Evolutionary conservation across 345 rosid species (phyloP).

Genomic region (Eucalyptus globulus): DNA sequence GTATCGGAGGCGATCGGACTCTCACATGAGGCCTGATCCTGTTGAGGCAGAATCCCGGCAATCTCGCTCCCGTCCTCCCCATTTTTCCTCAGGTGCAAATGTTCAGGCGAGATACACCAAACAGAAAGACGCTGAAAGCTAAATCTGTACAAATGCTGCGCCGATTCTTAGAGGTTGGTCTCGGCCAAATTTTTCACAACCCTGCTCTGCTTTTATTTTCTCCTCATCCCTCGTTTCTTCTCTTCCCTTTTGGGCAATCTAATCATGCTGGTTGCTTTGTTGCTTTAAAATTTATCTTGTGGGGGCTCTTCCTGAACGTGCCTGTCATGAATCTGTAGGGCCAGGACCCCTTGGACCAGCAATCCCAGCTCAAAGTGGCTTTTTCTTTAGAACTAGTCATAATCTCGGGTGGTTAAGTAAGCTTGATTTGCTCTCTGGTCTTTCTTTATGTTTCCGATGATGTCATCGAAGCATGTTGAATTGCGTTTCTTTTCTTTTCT

Average conservation of each 20-base stretch:
- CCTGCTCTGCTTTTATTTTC: background rate
- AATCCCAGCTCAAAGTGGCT: background rate
- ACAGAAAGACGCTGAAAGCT: constrained; percentile 3
- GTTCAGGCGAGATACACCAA: background rate
- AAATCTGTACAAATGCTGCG: background rate
- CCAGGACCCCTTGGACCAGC: background rate
- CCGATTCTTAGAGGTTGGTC: constrained; percentile 7
- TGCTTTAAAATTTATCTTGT: constrained; percentile 4
- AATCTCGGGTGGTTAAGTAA: background rate
- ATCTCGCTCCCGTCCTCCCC: constrained; percentile 42
- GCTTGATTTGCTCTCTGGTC: background rate
- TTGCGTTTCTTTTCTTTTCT: background rate
- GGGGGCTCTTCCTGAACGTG: constrained; percentile 42
- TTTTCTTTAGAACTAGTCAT: background rate
- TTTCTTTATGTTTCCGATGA: background rate
- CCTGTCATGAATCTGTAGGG: constrained; percentile 39
- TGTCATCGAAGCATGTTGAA: background rate
- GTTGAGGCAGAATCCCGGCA: constrained; percentile 68
- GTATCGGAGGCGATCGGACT: constrained; percentile 44
- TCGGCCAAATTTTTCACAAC: background rate
- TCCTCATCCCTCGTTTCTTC: background rate
- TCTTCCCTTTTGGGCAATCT: background rate
- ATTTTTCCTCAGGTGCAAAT: constrained; percentile 1
- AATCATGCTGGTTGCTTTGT: constrained; percentile 5
- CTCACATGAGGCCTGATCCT: constrained; percentile 67